Evolutionary conservation across 139 green algal species (phyloP).

Genomic region (Chlamydomonas asymmetrica): DNA sequence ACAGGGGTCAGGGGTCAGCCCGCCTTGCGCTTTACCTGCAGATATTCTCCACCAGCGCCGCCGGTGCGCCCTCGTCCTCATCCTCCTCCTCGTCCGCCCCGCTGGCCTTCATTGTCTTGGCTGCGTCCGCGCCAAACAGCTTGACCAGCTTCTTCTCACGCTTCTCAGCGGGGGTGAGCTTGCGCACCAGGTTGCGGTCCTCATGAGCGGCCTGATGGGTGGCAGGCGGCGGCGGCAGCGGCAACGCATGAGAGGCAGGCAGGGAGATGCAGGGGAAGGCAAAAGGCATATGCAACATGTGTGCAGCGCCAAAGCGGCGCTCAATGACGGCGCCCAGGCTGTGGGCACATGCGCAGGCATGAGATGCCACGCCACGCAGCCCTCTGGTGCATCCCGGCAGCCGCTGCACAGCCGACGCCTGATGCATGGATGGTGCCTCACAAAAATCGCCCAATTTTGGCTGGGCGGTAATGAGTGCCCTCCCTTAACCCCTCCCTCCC

Average conservation of each 20-base stretch:
- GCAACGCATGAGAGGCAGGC: neutral
- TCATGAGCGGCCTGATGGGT: conserved; percentile 77
- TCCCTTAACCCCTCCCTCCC: no score
- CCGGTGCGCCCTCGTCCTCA: neutral
- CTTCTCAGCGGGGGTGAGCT: conserved; percentile 90
- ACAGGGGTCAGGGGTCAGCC: no score
- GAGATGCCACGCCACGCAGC: no score
- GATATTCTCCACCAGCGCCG: no score
- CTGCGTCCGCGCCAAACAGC: conserved; percentile 87
- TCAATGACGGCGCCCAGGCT: neutral
- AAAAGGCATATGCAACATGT: neutral
- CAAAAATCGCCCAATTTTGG: no score
- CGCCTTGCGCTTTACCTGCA: no score
- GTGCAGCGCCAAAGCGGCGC: neutral
- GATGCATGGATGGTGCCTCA: no score
- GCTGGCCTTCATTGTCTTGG: conserved; percentile 7
- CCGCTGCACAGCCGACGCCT: no score
- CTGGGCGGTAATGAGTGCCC: no score
- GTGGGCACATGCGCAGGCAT: no score
- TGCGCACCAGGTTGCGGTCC: conserved; percentile 93
- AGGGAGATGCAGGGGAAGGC: neutral
- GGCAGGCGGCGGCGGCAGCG: neutral
- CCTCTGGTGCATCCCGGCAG: no score
- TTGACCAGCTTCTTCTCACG: conserved; percentile 94
- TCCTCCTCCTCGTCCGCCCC: neutral